phyloP scores from a whole-genome alignment of 345 rosid genomes.

The Eucalyptus regnans region DNA sequence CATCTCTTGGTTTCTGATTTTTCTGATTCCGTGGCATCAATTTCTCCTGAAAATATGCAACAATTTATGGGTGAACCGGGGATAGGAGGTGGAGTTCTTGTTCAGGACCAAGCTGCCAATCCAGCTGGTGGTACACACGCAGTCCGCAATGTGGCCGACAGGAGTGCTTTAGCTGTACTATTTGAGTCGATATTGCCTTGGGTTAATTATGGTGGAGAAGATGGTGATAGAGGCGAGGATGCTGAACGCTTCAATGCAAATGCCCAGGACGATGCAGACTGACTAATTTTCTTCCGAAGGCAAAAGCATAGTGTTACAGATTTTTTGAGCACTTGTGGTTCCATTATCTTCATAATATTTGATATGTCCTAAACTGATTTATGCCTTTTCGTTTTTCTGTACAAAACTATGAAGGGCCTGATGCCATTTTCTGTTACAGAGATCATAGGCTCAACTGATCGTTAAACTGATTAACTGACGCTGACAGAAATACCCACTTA shows the following conservation, averaged over 20 bases:
- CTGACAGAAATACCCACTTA: neutral
- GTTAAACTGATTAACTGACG: neutral
- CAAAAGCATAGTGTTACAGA: neutral
- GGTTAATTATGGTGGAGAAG: constrained; percentile 43
- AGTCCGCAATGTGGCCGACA: constrained; percentile 40
- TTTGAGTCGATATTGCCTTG: constrained; percentile 76
- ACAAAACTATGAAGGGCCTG: neutral
- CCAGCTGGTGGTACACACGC: constrained; percentile 19
- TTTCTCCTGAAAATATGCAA: constrained; percentile 76
- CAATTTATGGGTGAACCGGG: constrained; percentile 61
- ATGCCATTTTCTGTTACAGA: neutral
- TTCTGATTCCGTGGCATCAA: constrained; percentile 58
- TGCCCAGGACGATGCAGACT: constrained; percentile 13
- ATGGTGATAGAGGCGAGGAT: constrained; percentile 13
- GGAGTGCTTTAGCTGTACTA: constrained; percentile 47
- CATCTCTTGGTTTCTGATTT: constrained; percentile 70
- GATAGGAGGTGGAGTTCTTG: constrained; percentile 23
- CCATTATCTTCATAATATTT: neutral
- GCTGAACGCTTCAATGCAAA: constrained; percentile 27
- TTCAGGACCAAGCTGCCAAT: constrained; percentile 19
- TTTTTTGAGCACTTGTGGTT: neutral
- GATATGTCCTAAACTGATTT: neutral
- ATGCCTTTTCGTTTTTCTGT: neutral
- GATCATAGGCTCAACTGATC: neutral
- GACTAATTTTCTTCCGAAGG: neutral